Evolutionary conservation across 2,329 filamentous ascomycete genomes (phyloP), one percentile per base, ranked within the genome.

Genomic region (Aspergillus ruber): DNA sequence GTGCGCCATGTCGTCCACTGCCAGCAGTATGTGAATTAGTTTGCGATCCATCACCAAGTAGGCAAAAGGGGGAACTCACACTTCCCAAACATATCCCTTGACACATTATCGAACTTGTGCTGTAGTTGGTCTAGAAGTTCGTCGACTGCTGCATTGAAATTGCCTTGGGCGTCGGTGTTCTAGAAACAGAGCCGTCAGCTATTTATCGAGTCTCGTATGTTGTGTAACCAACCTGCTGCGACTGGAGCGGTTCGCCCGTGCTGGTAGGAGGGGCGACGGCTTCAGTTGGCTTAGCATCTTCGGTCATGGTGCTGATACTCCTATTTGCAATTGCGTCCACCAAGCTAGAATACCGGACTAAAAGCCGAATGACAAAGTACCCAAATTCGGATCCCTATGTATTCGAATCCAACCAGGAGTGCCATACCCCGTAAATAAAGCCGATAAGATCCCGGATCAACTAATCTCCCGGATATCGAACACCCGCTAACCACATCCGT

Each of bases 1-100:
- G 51, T 85, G 79, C 12, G 88, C 86, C 90, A 96, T 95, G 54
- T 95, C 90, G 63, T 95, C 90, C 86, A 96, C 90, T 95, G 51
- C 21, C 39, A 45, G 17, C 15, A 36, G 35, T 33, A 21, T 35
- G 32, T 45, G 47, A 38, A 7, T 15, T 9, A 9, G 13, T 8
- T 15, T 12, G 13, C 9, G 4, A 20, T 12, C 4, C 17, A 36
- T 7, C 10, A 13, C 15, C 21, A 6, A 21, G 21, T 21, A 21
- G 18, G 10, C 8, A 13, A 10, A 20, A 25, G 39, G 25, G 21
- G 21, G 40, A 3, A 43, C 84, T 65, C 69, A 95, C 90, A 88
- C 72, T 95, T 95, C 33, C 85, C 81, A 59, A 95, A 88, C 50
- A 96, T 85, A 70, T 95, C 90, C 50, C 82, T 85, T 7, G 88